These are phyloP conservation scores for Suillus bovinus DNA, from an alignment of 768 basidiomycete genomes.

Conservation along the genomic window DNA sequence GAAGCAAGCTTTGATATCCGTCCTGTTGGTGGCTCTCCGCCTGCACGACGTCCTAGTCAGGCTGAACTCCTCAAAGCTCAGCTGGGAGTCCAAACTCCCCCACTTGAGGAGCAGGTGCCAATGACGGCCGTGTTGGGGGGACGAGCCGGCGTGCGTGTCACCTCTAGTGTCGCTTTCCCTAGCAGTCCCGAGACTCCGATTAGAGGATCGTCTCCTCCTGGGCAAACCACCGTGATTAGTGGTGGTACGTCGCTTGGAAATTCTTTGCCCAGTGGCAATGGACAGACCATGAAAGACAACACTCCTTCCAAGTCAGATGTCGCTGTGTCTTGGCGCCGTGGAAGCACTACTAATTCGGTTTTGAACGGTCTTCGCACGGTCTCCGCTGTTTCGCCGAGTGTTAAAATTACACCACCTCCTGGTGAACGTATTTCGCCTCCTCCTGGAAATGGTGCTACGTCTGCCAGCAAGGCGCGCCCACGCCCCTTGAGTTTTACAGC, in stretches of 20 bases:
- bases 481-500: slow-evolving; percentile 65
- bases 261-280: slow-evolving; percentile 40
- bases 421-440: slow-evolving; percentile 59
- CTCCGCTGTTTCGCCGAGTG: slow-evolving; percentile 54
- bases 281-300: slow-evolving; percentile 26
- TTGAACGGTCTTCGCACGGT: slow-evolving; percentile 63
- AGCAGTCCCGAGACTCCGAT: slow-evolving; percentile 49
- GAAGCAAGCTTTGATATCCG: slow-evolving; percentile 65
- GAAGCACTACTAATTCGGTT: slow-evolving; percentile 66
- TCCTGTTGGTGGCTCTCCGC: slow-evolving; percentile 51
- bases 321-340: slow-evolving; percentile 80
- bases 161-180: slow-evolving; percentile 40
- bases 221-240: slow-evolving; percentile 66
- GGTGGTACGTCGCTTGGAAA: slow-evolving; percentile 71
- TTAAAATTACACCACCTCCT: slow-evolving; percentile 76
- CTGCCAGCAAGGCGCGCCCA: slow-evolving; percentile 49
- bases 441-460: slow-evolving; percentile 25
- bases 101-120: slow-evolving; percentile 60
- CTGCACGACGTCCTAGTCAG: slow-evolving; percentile 69
- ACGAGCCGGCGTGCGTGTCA: slow-evolving; percentile 65
- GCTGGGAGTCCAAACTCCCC: slow-evolving; percentile 42
- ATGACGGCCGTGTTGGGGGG: slow-evolving; percentile 83
- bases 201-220: slow-evolving; percentile 41
- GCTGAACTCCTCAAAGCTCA: slow-evolving; percentile 66
- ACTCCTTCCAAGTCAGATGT: slow-evolving; percentile 80